Percentiles rank a stretch among this genome's conserved stretches.
Conservation (phyloP, 495 filamentous ascomycete species). For the Daldinia loculata region DNA sequence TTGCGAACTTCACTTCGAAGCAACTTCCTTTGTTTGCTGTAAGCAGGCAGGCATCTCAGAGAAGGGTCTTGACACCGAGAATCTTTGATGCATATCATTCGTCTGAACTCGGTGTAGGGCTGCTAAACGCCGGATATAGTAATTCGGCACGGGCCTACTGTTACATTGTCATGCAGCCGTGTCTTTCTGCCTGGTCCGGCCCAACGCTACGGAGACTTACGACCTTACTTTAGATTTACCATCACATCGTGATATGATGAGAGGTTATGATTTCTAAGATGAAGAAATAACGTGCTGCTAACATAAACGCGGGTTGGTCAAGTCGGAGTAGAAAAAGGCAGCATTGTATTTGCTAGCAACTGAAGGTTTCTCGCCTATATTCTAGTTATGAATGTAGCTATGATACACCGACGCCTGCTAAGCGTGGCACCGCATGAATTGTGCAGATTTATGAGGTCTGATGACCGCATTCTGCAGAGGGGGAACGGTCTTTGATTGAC, state of each 20-base stretch:
- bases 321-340: neutral
- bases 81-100: neutral
- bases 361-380: neutral
- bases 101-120: slow-evolving; percentile 24
- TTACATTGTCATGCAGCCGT: slow-evolving; percentile 26
- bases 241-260: neutral
- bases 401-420: slow-evolving; percentile 13
- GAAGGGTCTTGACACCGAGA: neutral
- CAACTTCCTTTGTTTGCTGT: neutral
- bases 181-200: slow-evolving; percentile 3
- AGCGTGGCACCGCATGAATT: slow-evolving; percentile 26
- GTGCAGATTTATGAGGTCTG: slow-evolving; percentile 36
- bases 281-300: neutral
- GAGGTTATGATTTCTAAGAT: neutral
- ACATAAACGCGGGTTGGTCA: neutral
- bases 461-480: slow-evolving; percentile 39
- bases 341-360: neutral
- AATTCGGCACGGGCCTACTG: slow-evolving; percentile 27
- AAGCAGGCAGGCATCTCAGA: neutral
- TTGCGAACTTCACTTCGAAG: neutral
- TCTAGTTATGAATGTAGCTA: neutral
- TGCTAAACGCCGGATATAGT: slow-evolving; percentile 29
- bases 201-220: slow-evolving; percentile 10
- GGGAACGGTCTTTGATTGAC: slow-evolving; percentile 27
- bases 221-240: neutral